Conservation (phyloP, 805 yeast species). For the Brettanomyces sp. region DNA sequence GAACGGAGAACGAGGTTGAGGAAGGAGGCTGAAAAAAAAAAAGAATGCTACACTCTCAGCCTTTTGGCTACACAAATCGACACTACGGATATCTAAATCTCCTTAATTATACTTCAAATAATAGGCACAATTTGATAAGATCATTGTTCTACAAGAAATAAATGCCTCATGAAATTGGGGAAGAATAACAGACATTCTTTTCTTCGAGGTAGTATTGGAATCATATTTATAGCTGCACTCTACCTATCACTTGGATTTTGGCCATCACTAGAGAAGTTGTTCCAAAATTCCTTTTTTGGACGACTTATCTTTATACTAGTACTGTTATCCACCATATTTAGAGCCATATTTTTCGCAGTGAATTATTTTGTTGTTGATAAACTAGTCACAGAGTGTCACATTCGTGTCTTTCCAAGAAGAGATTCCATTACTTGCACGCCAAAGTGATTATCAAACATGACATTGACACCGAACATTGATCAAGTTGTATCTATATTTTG, state of each 20-base stretch:
- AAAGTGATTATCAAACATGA: neutral
- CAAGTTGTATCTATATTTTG: conserved; percentile 17
- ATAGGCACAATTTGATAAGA: no score
- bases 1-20: no score
- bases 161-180: neutral
- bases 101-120: no score
- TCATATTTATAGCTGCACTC: neutral
- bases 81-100: no score
- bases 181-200: neutral
- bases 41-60: no score
- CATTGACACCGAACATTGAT: neutral
- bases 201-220: neutral
- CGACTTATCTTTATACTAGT: conserved; percentile 1
- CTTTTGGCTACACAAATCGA: no score
- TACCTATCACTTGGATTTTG: neutral
- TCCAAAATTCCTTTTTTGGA: conserved; percentile 1
- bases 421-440: conserved; percentile 7
- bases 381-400: conserved; percentile 1
- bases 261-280: neutral
- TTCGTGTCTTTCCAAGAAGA: conserved; percentile 6
- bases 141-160: neutral
- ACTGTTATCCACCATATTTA: conserved; percentile 3
- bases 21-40: no score
- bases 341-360: conserved; percentile 1
- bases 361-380: conserved; percentile 4